phyloP scores from a whole-genome alignment of 257 asterid species.

The Fraxinus cuspidata region DNA sequence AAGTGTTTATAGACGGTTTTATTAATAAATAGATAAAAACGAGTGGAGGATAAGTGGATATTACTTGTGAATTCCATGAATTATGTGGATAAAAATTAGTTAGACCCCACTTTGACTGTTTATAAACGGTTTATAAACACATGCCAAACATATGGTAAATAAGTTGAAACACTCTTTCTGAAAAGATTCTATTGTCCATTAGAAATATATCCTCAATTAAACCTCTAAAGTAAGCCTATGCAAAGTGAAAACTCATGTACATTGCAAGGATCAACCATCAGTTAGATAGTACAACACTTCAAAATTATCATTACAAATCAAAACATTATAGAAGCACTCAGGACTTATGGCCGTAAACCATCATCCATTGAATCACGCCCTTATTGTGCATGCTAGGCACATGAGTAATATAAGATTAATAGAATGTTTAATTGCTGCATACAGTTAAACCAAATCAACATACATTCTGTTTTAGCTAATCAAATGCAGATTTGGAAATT shows the following conservation, averaged over 20 bases:
- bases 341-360: not conserved
- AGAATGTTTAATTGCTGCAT: not conserved
- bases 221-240: not conserved
- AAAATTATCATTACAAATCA: not conserved
- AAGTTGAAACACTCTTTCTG: not conserved
- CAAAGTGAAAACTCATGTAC: not conserved
- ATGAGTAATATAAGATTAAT: not conserved
- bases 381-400: not conserved
- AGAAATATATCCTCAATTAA: not conserved
- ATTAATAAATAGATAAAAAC: too few species aligned
- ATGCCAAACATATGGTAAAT: too few species aligned
- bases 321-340: not conserved
- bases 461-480: too few species aligned
- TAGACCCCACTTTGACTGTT: too few species aligned
- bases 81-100: too few species aligned
- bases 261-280: not conserved
- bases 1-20: too few species aligned
- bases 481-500: not conserved
- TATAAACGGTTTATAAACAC: too few species aligned
- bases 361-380: not conserved
- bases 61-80: too few species aligned
- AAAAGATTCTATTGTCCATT: not conserved
- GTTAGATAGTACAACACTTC: not conserved
- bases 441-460: not conserved
- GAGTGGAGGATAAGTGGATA: too few species aligned